Evolutionary conservation across 139 green algal genomes (phyloP).

Genomic region (Coccomyxa sp.): DNA sequence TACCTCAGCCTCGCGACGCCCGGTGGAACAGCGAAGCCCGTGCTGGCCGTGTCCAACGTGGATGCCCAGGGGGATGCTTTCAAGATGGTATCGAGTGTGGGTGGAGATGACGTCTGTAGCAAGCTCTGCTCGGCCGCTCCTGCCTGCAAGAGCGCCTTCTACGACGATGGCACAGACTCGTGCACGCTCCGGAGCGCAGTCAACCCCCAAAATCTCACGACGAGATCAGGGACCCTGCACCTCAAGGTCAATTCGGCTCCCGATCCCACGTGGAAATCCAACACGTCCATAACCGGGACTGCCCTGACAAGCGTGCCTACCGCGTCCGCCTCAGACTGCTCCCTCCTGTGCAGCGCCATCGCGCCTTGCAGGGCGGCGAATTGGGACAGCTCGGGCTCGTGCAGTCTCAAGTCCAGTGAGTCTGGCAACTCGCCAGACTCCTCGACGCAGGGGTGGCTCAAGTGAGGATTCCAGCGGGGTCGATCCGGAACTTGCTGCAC

Average conservation of each 20-base stretch:
- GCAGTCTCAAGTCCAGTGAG: not conserved
- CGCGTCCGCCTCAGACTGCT: not conserved
- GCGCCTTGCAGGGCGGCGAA: not conserved
- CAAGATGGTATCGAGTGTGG: not conserved
- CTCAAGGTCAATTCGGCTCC: not conserved
- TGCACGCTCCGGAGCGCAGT: not conserved
- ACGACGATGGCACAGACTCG: not conserved
- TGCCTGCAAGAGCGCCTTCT: not conserved
- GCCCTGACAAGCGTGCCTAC: not conserved
- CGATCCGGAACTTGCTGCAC: not conserved
- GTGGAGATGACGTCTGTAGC: not conserved
- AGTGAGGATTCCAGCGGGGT: not conserved
- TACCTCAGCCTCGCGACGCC: not conserved
- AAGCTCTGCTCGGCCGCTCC: not conserved
- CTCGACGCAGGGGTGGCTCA: not conserved
- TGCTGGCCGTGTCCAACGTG: not conserved
- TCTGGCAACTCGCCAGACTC: not conserved
- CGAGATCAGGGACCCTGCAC: not conserved
- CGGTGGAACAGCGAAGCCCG: not conserved
- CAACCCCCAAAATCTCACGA: not conserved
- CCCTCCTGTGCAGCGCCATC: not conserved
- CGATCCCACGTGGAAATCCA: not conserved
- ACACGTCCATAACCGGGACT: not conserved
- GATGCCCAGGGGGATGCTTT: not conserved
- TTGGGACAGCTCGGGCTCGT: not conserved